Base-by-base conservation (phyloP, 768 basidiomycete genomes). In the Phylloporus sp. region DNA sequence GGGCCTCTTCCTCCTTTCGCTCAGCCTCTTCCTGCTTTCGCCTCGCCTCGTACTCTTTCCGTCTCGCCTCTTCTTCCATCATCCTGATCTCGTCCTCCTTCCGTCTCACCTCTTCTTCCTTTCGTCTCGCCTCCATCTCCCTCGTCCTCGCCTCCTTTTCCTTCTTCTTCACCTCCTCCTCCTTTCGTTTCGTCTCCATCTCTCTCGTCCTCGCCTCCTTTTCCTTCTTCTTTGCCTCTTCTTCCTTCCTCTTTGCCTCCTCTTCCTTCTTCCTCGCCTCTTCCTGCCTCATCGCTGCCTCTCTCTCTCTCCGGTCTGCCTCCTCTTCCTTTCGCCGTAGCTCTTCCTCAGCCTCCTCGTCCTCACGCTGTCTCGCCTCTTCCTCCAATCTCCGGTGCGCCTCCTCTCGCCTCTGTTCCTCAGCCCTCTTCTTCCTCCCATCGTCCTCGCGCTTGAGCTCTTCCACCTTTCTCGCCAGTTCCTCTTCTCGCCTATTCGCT, bases 381-480 rank as follows among this genome's bases (percentile, higher is more conserved):
- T 65, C 70, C 36, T 65, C 67, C 23, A 56, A 42, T 27, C 47
- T 59, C 38, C 53, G 48, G 18, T 13, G 27, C 29, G 63, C 66
- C 18, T 72, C 71, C 50, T 69, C 71, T 36, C 59, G 60, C 38
- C 53, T 63, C 20, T 60, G 61, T 24, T 63, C 67, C 49, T 61
- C 71, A 27, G 61, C 27, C 22, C 20, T 48, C 52, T 56, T 65
- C 40, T 42, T 59, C 43, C 56, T 60, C n/a, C 59, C 60, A n/a
- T 59, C 64, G 11, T 67, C 67, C 52, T 70, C 65, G 2, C 62
- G 60, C 47, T 50, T 59, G 2, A 67, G 60, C 24, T 76, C 76
- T 16, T 73, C 73, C 24, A 68, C 74, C 42, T 60, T 71, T 58
- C 51, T 67, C 54, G 59, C 65, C 29, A 70, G 50, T 5, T 70